Evolutionary conservation across 345 rosid species (phyloP).

Genomic region (Arabidopsis suecica): DNA sequence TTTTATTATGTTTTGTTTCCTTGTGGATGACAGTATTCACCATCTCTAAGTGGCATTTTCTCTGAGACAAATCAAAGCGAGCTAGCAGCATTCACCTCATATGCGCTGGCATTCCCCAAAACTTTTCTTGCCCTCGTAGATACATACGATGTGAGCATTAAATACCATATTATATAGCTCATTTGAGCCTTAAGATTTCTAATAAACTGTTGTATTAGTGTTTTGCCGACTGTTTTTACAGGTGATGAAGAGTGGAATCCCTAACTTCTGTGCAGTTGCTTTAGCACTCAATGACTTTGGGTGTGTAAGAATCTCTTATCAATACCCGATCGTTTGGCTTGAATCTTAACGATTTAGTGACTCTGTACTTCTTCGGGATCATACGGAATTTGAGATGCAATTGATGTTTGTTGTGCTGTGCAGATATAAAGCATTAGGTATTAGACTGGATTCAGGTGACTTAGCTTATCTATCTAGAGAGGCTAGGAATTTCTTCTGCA

Average conservation of each 20-base stretch:
- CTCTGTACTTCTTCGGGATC: neutral
- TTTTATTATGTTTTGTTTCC: slow-evolving; percentile 6
- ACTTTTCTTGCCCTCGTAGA: slow-evolving; percentile 90
- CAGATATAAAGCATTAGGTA: slow-evolving; percentile 90
- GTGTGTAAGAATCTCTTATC: slow-evolving; percentile 55
- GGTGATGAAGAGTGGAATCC: slow-evolving; percentile 93
- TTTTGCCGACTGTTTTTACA: slow-evolving; percentile 44
- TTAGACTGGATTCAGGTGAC: slow-evolving; percentile 97
- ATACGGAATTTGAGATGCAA: slow-evolving; percentile 17
- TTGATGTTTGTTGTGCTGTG: slow-evolving; percentile 26
- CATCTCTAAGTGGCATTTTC: slow-evolving; percentile 57
- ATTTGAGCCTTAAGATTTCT: slow-evolving; percentile 6
- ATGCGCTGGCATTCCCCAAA: slow-evolving; percentile 95
- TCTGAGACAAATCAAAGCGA: slow-evolving; percentile 98
- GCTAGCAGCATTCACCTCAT: slow-evolving; percentile 87
- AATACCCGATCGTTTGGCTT: neutral
- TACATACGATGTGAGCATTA: slow-evolving; percentile 80
- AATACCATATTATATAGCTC: slow-evolving; percentile 11
- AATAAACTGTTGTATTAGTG: slow-evolving; percentile 9
- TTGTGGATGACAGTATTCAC: slow-evolving; percentile 58
- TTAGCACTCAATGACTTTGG: slow-evolving; percentile 85
- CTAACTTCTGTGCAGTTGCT: slow-evolving; percentile 97
- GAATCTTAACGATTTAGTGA: neutral
- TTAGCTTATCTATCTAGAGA: slow-evolving; percentile 87
- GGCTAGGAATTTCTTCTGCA: slow-evolving; percentile 68